Base-by-base conservation (phyloP, 345 rosid genomes). In the Populus nigra region DNA sequence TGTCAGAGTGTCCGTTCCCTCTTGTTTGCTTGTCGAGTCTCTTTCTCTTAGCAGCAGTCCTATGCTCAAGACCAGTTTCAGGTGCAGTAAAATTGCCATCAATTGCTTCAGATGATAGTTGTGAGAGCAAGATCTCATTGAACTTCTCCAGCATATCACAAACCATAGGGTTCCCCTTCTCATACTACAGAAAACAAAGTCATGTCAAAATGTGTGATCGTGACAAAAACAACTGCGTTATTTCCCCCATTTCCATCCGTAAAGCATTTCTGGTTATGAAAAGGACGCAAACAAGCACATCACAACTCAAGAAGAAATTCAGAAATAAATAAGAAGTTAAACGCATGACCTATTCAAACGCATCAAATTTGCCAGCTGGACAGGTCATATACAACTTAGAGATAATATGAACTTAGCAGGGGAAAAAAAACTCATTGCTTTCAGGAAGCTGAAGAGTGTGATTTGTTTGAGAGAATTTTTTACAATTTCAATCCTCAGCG, bases 81-180 rank as follows among this genome's bases (percentile, higher is more conserved):
- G 22, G 33, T 22, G 75, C 73, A 69, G 43, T 38, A 38, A 38
- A 5, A 38, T 38, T 38, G 8, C 7, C 8, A 38, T 1, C 8
- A 38, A 7, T 38, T 38, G 39, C 39, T 38, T 38, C 39, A 38
- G 39, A 38, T 38, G 69, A n/a, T 53, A 68, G 45, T 27, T 31
- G 29, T 39, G 74, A 29, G 43, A 69, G 29, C 72, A 50, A 69
- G 7, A 68, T 15, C 12, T 79, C 77, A 65, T 73, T 73, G 47
- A 73, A 23, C 77, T 79, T 79, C 77, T 73, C 74, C 73, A 79
- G 25, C 50, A 68, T 22, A 16, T 41, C 62, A 31, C 29, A 39
- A 57, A 15, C 53, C 12, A 15, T 13, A 11, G 71, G 25, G 73
- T 50, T 61, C 29, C 76, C 65, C 50, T 79, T 79, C 71, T 79